These are phyloP conservation scores for Skeletonema potamos DNA, from an alignment of 108 stramenopile genomes.

Conservation along the genomic window DNA sequence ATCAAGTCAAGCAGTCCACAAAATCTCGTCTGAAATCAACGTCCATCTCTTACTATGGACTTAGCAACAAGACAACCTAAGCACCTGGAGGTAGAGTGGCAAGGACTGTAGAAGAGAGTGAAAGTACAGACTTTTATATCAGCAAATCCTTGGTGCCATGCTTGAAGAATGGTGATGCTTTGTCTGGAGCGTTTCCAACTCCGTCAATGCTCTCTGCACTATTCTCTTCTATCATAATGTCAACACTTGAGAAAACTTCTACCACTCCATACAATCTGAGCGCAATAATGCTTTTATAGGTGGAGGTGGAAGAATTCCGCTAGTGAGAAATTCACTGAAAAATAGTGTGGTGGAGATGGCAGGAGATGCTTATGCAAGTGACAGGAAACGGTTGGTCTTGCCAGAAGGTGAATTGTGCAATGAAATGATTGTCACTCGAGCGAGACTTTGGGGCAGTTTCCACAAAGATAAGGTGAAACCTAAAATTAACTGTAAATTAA, in stretches of 20 bases:
- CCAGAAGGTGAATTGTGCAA: conserved; percentile 42
- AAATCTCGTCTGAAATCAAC: conserved; percentile 61
- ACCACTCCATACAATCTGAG: conserved; percentile 52
- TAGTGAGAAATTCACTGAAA: conserved; percentile 27
- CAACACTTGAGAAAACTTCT: conserved; percentile 54
- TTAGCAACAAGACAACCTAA: conserved; percentile 41
- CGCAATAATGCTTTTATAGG: conserved; percentile 66
- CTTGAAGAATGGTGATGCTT: conserved; percentile 2
- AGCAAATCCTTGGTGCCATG: conserved; percentile 28
- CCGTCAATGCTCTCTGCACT: conserved; percentile 56
- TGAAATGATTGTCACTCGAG: conserved; percentile 38
- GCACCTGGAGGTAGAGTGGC: conserved; percentile 69
- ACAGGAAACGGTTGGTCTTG: conserved; percentile 16
- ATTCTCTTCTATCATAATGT: conserved; percentile 57
- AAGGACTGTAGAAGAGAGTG: conserved; percentile 59
- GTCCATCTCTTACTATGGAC: conserved; percentile 72
- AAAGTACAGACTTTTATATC: conserved; percentile 46
- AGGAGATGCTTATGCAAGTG: conserved; percentile 20
- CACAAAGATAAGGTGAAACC: no score
- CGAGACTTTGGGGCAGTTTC: conserved; percentile 37
- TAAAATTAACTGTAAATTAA: no score
- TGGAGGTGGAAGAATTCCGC: conserved; percentile 32
- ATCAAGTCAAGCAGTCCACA: conserved; percentile 45
- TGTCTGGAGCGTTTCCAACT: conserved; percentile 62
- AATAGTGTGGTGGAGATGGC: conserved; percentile 22